Evolutionary conservation across 1,139 yeast species (phyloP).

Genomic region (Sugiyamaella sp.): DNA sequence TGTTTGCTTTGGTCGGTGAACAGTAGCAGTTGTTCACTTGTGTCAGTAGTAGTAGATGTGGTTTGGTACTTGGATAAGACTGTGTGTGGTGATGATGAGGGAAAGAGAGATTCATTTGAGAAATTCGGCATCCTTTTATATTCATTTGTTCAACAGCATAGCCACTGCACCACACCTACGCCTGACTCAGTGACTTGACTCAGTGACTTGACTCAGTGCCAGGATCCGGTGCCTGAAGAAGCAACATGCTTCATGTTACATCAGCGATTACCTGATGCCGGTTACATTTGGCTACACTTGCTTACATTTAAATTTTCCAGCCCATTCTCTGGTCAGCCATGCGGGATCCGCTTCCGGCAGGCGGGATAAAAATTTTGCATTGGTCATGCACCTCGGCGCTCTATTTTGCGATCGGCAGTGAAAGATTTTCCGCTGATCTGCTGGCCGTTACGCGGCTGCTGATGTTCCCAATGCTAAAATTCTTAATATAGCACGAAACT

Average conservation of each 20-base stretch:
- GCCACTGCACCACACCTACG: too few relatives aligned
- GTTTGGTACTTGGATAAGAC: background rate
- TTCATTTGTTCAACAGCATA: too few relatives aligned
- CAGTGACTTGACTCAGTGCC: background rate
- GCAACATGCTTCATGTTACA: background rate
- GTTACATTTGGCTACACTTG: too few relatives aligned
- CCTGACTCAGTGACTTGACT: background rate
- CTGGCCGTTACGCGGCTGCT: constrained; percentile 4
- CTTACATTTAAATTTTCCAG: background rate
- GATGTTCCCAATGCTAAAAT: too few relatives aligned
- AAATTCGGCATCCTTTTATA: background rate
- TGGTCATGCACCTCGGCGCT: background rate
- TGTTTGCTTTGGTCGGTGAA: background rate
- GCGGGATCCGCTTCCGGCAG: background rate
- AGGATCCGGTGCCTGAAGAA: background rate
- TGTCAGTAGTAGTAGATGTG: background rate
- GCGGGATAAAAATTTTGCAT: background rate
- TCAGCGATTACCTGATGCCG: too few relatives aligned
- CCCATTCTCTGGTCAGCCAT: background rate
- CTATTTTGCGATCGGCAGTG: background rate
- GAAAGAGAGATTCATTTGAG: background rate
- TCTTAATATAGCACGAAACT: too few relatives aligned
- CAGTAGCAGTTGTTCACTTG: background rate
- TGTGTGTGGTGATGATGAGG: background rate
- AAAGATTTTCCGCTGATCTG: background rate